phyloP scores from a whole-genome alignment of 768 basidiomycete species.

The Xerocomus potaroensis region DNA sequence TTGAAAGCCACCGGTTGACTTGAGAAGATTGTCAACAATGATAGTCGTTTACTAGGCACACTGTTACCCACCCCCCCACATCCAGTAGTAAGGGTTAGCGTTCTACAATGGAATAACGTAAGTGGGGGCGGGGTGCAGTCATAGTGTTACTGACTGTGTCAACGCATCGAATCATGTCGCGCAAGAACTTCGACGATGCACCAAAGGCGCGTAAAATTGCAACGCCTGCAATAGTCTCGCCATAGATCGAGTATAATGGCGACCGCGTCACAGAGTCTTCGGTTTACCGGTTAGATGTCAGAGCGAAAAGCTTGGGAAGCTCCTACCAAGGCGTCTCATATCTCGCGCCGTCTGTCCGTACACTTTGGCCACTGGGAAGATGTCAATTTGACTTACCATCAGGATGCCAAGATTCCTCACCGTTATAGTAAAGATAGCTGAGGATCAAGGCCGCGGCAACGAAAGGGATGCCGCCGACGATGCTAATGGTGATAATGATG shows the following conservation, averaged over 20 bases:
- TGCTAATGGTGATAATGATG: conserved; percentile 68
- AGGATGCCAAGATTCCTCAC: conserved; percentile 34
- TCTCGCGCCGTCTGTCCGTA: conserved; percentile 87
- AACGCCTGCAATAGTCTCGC: conserved; percentile 48
- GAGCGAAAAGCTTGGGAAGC: background rate
- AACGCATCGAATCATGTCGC: conserved; percentile 79
- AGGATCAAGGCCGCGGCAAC: conserved; percentile 54
- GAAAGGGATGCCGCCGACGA: conserved; percentile 78
- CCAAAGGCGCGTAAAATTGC: conserved; percentile 77
- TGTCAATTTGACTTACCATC: conserved; percentile 5
- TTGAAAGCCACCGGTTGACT: conserved; percentile 91
- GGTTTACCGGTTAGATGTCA: background rate
- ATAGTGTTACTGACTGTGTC: conserved; percentile 56
- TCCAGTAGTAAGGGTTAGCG: conserved; percentile 81
- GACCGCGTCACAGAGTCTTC: conserved; percentile 48
- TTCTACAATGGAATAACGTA: conserved; percentile 33
- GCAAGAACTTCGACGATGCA: conserved; percentile 78
- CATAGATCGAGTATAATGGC: conserved; percentile 44
- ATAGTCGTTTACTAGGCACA: background rate
- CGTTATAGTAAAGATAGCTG: conserved; percentile 65
- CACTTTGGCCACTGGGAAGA: conserved; percentile 36
- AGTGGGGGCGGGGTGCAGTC: background rate
- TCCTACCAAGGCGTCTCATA: conserved; percentile 70
- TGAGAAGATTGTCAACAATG: conserved; percentile 7
- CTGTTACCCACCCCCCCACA: conserved; percentile 67